These are phyloP conservation scores for Cyclotella choctawhatcheeana DNA, from an alignment of 108 stramenopile genomes.

Conservation along the genomic window DNA sequence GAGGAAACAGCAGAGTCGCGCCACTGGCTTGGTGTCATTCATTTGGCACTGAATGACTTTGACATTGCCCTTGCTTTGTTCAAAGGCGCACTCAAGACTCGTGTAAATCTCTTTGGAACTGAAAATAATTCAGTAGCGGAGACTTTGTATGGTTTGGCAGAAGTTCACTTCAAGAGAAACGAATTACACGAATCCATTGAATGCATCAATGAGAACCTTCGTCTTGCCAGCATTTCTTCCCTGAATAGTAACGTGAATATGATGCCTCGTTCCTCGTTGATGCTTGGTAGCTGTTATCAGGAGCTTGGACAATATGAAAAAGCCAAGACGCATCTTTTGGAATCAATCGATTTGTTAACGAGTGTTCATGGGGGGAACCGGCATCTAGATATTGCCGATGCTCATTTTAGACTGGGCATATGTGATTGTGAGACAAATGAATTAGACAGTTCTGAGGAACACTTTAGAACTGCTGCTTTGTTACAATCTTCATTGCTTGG, in stretches of 20 bases:
- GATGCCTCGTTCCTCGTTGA: constrained; percentile 31
- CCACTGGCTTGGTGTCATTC: constrained; percentile 44
- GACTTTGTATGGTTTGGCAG: constrained; percentile 39
- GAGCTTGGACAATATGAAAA: constrained; percentile 38
- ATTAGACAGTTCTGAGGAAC: constrained; percentile 34
- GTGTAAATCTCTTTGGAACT: constrained; percentile 40
- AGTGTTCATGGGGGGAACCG: constrained; percentile 29
- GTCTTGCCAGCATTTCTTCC: constrained; percentile 11
- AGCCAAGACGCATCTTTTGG: constrained; percentile 33
- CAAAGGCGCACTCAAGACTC: constrained; percentile 43
- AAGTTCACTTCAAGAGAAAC: constrained; percentile 50
- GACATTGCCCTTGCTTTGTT: constrained; percentile 46
- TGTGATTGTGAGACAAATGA: constrained; percentile 44
- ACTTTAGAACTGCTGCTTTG: constrained; percentile 37
- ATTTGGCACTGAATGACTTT: constrained; percentile 30
- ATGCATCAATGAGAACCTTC: constrained; percentile 49
- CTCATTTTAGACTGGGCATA: constrained; percentile 49
- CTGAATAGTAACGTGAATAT: constrained; percentile 24
- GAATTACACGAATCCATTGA: constrained; percentile 40
- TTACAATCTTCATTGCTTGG: constrained; percentile 41
- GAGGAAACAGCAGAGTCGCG: constrained; percentile 49
- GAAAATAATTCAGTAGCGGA: constrained; percentile 39
- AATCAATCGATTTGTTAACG: constrained; percentile 28
- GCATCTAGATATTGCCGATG: constrained; percentile 46
- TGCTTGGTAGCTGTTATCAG: constrained; percentile 46